These are phyloP conservation scores for Solanum hybrid DNA, from an alignment of 305 asterid species.

Conservation along the genomic window DNA sequence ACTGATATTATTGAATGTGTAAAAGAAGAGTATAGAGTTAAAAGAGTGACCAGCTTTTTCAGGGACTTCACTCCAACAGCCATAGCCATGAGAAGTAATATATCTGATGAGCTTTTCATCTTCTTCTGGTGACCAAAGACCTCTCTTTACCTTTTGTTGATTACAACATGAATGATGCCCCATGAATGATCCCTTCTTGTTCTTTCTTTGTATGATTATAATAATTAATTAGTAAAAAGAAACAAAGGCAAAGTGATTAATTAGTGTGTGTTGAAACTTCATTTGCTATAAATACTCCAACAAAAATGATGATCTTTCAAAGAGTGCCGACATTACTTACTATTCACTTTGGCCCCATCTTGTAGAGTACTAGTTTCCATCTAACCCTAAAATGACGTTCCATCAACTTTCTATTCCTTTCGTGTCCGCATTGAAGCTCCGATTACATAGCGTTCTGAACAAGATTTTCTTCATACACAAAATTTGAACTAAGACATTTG, in stretches of 20 bases:
- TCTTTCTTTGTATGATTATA: background rate
- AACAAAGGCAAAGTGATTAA: background rate
- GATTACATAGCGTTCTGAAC: background rate
- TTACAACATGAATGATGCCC: slow-evolving; percentile 98
- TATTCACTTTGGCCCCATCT: background rate
- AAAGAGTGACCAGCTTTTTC: slow-evolving; percentile 69
- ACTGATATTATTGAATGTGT: background rate
- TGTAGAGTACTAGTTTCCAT: slow-evolving; percentile 26
- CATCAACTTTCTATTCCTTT: slow-evolving; percentile 31
- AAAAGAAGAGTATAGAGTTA: background rate
- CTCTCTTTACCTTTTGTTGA: slow-evolving; percentile 98
- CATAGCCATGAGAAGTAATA: slow-evolving; percentile 80
- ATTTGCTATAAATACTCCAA: slow-evolving; percentile 8
- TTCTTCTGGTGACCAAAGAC: slow-evolving; percentile 94
- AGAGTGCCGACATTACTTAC: slow-evolving; percentile 1
- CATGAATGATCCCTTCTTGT: slow-evolving; percentile 21
- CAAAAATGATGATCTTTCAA: background rate
- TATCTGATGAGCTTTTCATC: slow-evolving; percentile 75
- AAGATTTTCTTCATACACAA: no score
- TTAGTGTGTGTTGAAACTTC: background rate
- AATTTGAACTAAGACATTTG: background rate
- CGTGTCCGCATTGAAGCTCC: background rate
- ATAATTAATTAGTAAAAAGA: background rate
- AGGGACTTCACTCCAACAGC: slow-evolving; percentile 98
- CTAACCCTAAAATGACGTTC: slow-evolving; percentile 82